These are phyloP conservation scores for Penicillium coprophilum DNA, from an alignment of 495 filamentous ascomycete species.

Conservation along the genomic window DNA sequence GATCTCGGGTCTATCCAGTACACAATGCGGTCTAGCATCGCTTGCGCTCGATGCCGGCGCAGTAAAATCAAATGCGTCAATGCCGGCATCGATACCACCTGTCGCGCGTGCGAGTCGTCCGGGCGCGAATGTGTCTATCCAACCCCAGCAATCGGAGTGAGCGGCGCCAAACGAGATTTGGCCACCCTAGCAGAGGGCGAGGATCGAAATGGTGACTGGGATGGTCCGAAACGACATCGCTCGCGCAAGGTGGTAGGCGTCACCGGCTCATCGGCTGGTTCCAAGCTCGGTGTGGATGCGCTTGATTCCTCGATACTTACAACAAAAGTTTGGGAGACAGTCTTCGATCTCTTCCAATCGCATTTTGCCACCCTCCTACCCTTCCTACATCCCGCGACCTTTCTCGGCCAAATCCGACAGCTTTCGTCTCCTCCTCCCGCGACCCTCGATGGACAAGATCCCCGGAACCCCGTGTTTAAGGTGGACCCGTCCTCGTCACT, in stretches of 20 bases:
- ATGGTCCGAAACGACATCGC: slow-evolving; percentile 59
- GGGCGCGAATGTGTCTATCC: slow-evolving; percentile 78
- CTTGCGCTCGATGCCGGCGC: slow-evolving; percentile 73
- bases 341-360: slow-evolving; percentile 78
- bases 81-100: slow-evolving; percentile 68
- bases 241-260: slow-evolving; percentile 50
- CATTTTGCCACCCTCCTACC: slow-evolving; percentile 82
- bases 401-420: slow-evolving; percentile 58
- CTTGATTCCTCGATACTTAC: slow-evolving; percentile 57
- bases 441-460: slow-evolving; percentile 28
- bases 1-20: slow-evolving; percentile 24
- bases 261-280: slow-evolving; percentile 34
- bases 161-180: slow-evolving; percentile 58
- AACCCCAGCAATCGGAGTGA: slow-evolving; percentile 56
- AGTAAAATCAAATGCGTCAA: slow-evolving; percentile 88
- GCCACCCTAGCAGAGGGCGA: slow-evolving; percentile 47
- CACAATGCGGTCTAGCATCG: slow-evolving; percentile 74
- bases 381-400: slow-evolving; percentile 77
- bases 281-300: slow-evolving; percentile 39
- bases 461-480: slow-evolving; percentile 32
- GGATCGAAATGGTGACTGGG: slow-evolving; percentile 57
- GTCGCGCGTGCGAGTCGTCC: slow-evolving; percentile 73
- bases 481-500: slow-evolving; percentile 56
- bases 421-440: slow-evolving; percentile 35
- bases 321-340: slow-evolving; percentile 64